phyloP scores from a whole-genome alignment of 805 yeast genomes.

The Saccharomycopsis guyanensis region DNA sequence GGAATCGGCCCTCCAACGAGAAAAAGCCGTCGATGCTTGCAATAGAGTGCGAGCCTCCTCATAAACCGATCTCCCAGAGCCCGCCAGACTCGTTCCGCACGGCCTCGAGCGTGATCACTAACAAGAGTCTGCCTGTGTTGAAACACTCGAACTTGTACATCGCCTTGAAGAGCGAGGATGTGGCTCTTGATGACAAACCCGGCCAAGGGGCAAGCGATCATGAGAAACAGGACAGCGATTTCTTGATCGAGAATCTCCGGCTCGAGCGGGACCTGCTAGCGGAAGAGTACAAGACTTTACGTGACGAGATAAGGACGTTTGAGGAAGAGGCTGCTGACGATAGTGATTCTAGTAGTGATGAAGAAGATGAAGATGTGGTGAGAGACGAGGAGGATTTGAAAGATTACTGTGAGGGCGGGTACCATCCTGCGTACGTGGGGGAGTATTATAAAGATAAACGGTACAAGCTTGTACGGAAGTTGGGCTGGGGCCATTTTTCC shows the following conservation, averaged over 20 bases:
- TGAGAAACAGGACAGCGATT: constrained; percentile 6
- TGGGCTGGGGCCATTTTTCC: constrained; percentile 69
- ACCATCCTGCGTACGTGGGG: constrained; percentile 53
- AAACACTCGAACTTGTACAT: constrained; percentile 15
- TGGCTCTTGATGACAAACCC: background rate
- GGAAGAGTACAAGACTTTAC: constrained; percentile 1
- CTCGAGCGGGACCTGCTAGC: constrained; percentile 12
- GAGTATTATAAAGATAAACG: constrained; percentile 39
- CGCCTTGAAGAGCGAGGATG: constrained; percentile 12
- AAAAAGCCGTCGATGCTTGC: too few relatives aligned
- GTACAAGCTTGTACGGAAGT: constrained; percentile 44
- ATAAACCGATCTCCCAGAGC: background rate
- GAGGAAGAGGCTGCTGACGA: background rate
- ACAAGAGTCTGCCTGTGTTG: background rate
- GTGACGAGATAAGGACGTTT: constrained; percentile 1
- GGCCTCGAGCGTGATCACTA: constrained; percentile 9
- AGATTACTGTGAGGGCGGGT: constrained; percentile 56
- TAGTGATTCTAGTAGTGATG: constrained; percentile 8
- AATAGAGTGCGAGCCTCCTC: background rate
- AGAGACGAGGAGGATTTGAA: constrained; percentile 40
- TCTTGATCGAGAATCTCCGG: constrained; percentile 10
- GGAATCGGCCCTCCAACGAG: too few relatives aligned
- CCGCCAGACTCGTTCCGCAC: constrained; percentile 17
- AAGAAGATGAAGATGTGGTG: constrained; percentile 9
- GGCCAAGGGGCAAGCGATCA: background rate